Evolutionary conservation across 345 rosid species (phyloP).

Genomic region (Citrus hindsii): DNA sequence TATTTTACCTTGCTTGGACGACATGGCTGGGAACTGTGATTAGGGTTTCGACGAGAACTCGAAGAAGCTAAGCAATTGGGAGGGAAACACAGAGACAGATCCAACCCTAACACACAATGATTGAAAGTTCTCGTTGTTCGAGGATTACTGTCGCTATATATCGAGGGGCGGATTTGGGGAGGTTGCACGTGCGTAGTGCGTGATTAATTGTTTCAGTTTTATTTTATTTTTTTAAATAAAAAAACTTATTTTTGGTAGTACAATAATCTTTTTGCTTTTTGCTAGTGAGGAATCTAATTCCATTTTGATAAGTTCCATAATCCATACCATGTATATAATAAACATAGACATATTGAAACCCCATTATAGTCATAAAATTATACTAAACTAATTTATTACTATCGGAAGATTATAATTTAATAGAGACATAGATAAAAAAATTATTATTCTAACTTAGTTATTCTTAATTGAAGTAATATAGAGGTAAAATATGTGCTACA

Average conservation of each 20-base stretch:
- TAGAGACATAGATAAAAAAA: no score
- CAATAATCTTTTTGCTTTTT: not conserved
- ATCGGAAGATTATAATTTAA: no score
- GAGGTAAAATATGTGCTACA: no score
- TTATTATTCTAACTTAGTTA: no score
- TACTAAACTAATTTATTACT: no score
- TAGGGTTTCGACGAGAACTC: slow-evolving; percentile 14
- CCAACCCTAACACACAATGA: slow-evolving; percentile 21
- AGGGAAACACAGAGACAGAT: not conserved
- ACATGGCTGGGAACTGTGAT: slow-evolving; percentile 33
- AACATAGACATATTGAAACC: no score
- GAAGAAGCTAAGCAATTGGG: not conserved
- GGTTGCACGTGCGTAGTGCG: slow-evolving; percentile 9
- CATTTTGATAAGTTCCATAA: not conserved
- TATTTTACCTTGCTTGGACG: slow-evolving; percentile 55
- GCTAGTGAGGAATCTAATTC: not conserved
- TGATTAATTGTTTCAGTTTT: not conserved
- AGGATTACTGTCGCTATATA: not conserved
- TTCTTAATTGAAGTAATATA: no score
- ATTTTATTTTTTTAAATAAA: not conserved
- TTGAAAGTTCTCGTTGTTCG: not conserved
- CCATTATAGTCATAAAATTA: no score
- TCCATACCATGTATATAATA: no score
- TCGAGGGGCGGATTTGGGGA: not conserved
- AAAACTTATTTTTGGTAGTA: no score